Percentiles rank a stretch among this genome's conserved stretches.
Conservation (phyloP, 2,329 filamentous ascomycete genomes). For the Ustulina deusta region DNA sequence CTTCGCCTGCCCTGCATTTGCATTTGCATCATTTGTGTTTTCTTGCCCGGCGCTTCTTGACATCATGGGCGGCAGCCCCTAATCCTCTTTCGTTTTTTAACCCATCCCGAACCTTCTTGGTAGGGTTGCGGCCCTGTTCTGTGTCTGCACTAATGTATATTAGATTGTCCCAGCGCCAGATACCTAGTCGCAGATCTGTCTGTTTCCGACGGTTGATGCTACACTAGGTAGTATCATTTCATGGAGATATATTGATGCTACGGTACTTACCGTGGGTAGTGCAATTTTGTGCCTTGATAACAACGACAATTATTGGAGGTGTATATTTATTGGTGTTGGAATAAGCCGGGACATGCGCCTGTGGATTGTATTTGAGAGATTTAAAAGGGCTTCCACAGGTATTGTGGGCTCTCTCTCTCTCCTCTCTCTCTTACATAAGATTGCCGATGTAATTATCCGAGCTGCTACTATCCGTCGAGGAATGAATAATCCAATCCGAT, state of each 20-base stretch:
- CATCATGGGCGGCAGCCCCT: background rate
- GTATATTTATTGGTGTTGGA: no score
- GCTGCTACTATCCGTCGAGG: background rate
- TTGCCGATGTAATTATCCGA: background rate
- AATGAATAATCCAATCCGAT: constrained; percentile 13
- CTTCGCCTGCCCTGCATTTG: background rate
- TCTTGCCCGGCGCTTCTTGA: background rate
- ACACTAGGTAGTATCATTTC: background rate
- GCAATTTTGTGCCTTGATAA: no score
- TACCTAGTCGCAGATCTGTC: background rate
- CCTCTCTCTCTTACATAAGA: no score
- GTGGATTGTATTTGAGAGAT: no score
- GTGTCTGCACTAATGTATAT: no score
- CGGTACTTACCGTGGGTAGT: no score
- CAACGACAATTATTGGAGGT: no score
- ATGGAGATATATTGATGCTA: background rate
- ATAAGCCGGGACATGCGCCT: no score
- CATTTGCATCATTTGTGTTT: background rate
- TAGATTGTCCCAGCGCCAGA: no score
- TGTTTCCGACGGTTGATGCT: background rate
- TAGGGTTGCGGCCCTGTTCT: background rate
- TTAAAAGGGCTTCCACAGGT: no score
- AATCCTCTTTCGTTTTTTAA: background rate
- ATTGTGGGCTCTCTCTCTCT: no score
- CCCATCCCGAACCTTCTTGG: background rate